Evolutionary conservation across 306 rosid species (phyloP), one percentile per base, ranked within the genome.

Genomic region (Senna tora): DNA sequence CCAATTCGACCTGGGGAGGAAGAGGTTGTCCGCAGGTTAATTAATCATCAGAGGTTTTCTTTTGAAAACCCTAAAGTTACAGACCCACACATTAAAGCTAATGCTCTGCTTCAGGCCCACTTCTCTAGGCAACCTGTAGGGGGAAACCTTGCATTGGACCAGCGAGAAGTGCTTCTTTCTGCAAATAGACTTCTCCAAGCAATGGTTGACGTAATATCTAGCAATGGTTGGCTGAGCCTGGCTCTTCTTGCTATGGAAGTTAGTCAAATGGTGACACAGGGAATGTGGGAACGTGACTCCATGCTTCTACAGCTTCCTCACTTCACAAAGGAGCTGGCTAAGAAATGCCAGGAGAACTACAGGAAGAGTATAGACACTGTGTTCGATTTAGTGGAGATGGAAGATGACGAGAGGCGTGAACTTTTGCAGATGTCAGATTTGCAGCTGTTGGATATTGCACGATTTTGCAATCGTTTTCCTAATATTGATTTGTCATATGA

Each of bases 1-100:
- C 96, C 98, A 28, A 78, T 91, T 43, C 94, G 97, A 68, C 97
- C 94, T 52, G 94, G 98, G 65, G 98, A 93, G 77, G 98, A 93
- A 71, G 96, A 93, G 79, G 79, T 79, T 51, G 85, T 93, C 58
- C 85, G 91, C 2, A 89, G 89, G 85, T 77, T 93, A 59, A 89
- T 93, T 63, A 89, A 91, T 77, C 98, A 91, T 85, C 98, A 91
- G 74, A 86, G 96, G 67, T 91, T 93, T 77, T 89, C 98, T 15
- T 86, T 87, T 75, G 96, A 89, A 53, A 90, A 83, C 72, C 89
- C 96, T 4, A 84, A 81, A 71, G 89, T 92, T 57, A 83, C 93
- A 14, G 96, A 93, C 65, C 98, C 96, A 22, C 93, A 91, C 65
- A 86, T 91, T 58, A 93, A 90, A 61, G 92, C 98, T 47, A 86